Conservation (phyloP, 257 asterid genomes). For the Scutellaria barbata region DNA sequence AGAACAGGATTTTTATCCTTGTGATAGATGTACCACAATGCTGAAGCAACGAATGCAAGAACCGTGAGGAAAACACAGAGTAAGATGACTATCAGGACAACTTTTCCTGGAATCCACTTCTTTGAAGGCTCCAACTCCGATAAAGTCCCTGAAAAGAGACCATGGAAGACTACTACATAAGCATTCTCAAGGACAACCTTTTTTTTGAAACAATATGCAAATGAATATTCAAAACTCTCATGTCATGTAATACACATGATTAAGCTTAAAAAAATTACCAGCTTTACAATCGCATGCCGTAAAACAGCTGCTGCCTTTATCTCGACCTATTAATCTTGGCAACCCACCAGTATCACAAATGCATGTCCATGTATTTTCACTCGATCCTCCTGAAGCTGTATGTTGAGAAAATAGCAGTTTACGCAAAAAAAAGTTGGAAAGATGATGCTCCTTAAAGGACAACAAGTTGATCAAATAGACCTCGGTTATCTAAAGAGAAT, state of each 20-base stretch:
- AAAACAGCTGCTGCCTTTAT: conserved; percentile 64
- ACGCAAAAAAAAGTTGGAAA: conserved; percentile 29
- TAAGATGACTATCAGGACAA: conserved; percentile 54
- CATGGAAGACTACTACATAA: conserved; percentile 19
- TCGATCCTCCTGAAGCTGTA: conserved; percentile 57
- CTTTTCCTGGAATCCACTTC: conserved; percentile 57
- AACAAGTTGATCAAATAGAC: not conserved
- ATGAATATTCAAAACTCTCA: not conserved
- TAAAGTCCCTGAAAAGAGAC: conserved; percentile 55
- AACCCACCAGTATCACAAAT: conserved; percentile 62
- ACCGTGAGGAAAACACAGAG: conserved; percentile 54
- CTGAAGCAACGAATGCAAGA: conserved; percentile 58
- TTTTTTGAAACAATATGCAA: not conserved
- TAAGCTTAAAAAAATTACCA: conserved; percentile 51
- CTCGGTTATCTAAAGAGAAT: conserved; percentile 14
- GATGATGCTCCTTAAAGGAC: conserved; percentile 4
- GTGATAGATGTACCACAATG: conserved; percentile 51
- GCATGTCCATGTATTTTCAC: conserved; percentile 68
- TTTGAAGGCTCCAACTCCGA: conserved; percentile 49
- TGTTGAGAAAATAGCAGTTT: conserved; percentile 27
- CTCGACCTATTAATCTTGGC: conserved; percentile 62
- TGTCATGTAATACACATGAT: not conserved
- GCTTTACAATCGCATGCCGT: conserved; percentile 74
- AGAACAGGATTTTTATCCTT: conserved; percentile 53
- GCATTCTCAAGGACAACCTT: not conserved